phyloP scores from a whole-genome alignment of 2,329 filamentous ascomycete genomes.

The Aureobasidium lini region DNA sequence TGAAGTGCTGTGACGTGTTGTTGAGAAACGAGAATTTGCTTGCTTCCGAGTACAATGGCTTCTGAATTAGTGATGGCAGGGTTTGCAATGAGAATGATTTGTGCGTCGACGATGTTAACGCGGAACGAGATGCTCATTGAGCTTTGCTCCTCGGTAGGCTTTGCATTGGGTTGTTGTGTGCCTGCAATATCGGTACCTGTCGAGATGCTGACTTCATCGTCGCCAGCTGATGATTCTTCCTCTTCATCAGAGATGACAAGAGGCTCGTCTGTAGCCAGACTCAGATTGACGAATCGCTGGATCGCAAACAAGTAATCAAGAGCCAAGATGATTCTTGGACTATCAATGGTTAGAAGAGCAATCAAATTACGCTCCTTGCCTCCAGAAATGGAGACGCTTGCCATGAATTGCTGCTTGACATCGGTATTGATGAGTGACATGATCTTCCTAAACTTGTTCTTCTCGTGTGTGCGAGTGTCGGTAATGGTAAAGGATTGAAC shows the following conservation, averaged over 20 bases:
- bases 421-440: slow-evolving; percentile 96
- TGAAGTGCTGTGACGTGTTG: slow-evolving; percentile 93
- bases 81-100: slow-evolving; percentile 93
- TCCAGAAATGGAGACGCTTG: slow-evolving; percentile 85
- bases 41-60: slow-evolving; percentile 88
- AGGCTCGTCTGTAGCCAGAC: slow-evolving; percentile 48
- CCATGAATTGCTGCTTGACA: slow-evolving; percentile 94
- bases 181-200: slow-evolving; percentile 23
- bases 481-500: slow-evolving; percentile 92
- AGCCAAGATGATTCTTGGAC: slow-evolving; percentile 88
- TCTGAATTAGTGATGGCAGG: slow-evolving; percentile 84
- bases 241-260: slow-evolving; percentile 57
- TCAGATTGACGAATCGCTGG: slow-evolving; percentile 70
- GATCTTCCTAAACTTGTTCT: slow-evolving; percentile 95
- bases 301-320: slow-evolving; percentile 91
- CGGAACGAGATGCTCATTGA: slow-evolving; percentile 77
- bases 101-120: slow-evolving; percentile 90
- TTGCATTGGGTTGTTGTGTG: slow-evolving; percentile 19
- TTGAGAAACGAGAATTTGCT: slow-evolving; percentile 85
- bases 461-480: slow-evolving; percentile 80
- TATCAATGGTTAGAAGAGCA: slow-evolving; percentile 88
- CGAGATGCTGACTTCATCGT: slow-evolving; percentile 41
- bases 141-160: slow-evolving; percentile 31
- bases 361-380: slow-evolving; percentile 76
- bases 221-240: slow-evolving; percentile 36